These are phyloP conservation scores for Fusarium humuli DNA, from an alignment of 2,329 filamentous ascomycete genomes.

Conservation along the genomic window DNA sequence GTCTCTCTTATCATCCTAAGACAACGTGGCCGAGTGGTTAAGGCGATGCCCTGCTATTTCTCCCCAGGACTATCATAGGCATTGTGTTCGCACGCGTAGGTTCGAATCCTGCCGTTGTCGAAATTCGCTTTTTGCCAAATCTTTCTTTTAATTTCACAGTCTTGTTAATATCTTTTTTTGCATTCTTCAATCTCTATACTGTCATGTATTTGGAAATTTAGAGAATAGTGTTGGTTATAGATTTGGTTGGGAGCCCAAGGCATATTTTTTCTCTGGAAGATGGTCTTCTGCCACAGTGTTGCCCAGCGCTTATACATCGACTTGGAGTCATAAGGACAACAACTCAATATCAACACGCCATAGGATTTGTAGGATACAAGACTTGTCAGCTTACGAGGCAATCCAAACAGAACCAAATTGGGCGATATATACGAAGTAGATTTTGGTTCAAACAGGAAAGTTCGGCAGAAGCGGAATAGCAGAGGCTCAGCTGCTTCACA, in stretches of 20 bases:
- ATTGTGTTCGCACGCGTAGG: constrained; percentile 38
- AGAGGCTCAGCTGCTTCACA: constrained; percentile 5
- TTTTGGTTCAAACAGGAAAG: not conserved
- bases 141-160: not conserved
- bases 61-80: constrained; percentile 20
- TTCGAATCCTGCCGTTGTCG: constrained; percentile 38
- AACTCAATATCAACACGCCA: not conserved
- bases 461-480: not conserved
- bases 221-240: not conserved
- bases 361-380: not conserved
- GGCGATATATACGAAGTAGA: not conserved
- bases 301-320: not conserved
- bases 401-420: not conserved
- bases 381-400: not conserved
- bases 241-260: not conserved
- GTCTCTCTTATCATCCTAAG: not conserved
- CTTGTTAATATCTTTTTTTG: not conserved
- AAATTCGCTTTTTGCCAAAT: not conserved
- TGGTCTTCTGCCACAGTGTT: not conserved
- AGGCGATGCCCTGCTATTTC: constrained; percentile 38
- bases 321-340: not conserved
- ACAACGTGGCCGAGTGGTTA: constrained; percentile 38
- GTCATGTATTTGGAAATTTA: not conserved
- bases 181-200: not conserved
- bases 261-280: not conserved